phyloP scores from a whole-genome alignment of 2,329 filamentous ascomycete genomes.

The Xylaria sp. region DNA sequence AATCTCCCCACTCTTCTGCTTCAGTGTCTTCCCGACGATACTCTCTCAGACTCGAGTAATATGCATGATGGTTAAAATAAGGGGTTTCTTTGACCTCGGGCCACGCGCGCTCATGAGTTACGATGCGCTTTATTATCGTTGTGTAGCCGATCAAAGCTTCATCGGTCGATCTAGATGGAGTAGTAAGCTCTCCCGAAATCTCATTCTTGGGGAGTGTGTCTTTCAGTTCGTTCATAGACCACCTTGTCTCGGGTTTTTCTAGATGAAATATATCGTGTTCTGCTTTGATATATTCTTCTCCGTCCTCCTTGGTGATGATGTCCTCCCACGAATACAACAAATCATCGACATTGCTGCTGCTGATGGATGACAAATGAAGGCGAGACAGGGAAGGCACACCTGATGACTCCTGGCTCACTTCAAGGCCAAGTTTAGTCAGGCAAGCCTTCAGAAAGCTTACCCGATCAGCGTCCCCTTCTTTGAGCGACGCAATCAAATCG shows the following conservation, averaged over 20 bases:
- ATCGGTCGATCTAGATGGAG: slow-evolving; percentile 39
- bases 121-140: slow-evolving; percentile 72
- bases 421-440: slow-evolving; percentile 79
- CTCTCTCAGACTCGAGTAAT: slow-evolving; percentile 71
- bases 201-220: slow-evolving; percentile 55
- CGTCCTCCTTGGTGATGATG: slow-evolving; percentile 68
- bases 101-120: slow-evolving; percentile 71
- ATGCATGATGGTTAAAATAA: slow-evolving; percentile 83
- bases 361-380: slow-evolving; percentile 78
- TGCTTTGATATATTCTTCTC: slow-evolving; percentile 75
- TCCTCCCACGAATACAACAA: slow-evolving; percentile 71
- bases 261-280: slow-evolving; percentile 85
- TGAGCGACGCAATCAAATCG: slow-evolving; percentile 70
- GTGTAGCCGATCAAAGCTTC: slow-evolving; percentile 77
- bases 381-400: slow-evolving; percentile 79
- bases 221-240: slow-evolving; percentile 61
- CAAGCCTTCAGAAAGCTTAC: slow-evolving; percentile 79
- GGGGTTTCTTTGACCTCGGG: slow-evolving; percentile 78
- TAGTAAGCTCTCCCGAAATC: slow-evolving; percentile 32
- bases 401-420: slow-evolving; percentile 71
- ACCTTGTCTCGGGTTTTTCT: slow-evolving; percentile 67
- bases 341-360: slow-evolving; percentile 68
- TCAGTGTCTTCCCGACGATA: slow-evolving; percentile 66
- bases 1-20: slow-evolving; percentile 73
- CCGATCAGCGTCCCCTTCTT: slow-evolving; percentile 71